A percentile compares a stretch with the other conserved stretches of the same genome.
Conservation (phyloP, 805 yeast species). For the Starmerella gropengiesseri region DNA sequence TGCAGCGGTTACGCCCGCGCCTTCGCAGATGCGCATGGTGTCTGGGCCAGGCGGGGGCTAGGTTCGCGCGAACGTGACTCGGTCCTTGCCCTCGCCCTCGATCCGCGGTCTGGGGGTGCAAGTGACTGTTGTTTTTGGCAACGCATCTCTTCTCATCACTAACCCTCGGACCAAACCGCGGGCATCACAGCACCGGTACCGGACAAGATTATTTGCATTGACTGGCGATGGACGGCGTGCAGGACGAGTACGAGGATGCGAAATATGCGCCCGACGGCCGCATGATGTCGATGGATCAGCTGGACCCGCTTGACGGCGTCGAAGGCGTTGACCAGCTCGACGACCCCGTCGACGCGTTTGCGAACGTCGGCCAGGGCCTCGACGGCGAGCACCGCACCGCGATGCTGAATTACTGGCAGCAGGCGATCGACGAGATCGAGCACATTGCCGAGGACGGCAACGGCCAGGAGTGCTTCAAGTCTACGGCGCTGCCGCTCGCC, state of each 20-base stretch:
- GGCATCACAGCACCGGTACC: too few species aligned
- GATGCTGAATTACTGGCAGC: conserved; percentile 98
- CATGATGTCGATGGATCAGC: conserved; percentile 4
- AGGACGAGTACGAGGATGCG: conserved; percentile 9
- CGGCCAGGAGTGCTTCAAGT: conserved; percentile 72
- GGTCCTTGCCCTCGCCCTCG: not conserved
- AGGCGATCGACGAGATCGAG: conserved; percentile 81
- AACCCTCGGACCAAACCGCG: too few species aligned
- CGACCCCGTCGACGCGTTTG: conserved; percentile 49
- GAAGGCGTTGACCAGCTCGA: conserved; percentile 16
- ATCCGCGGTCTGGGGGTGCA: not conserved
- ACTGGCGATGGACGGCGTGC: not conserved
- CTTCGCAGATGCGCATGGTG: too few species aligned
- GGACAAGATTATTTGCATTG: not conserved
- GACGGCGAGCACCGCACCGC: conserved; percentile 69
- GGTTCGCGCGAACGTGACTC: not conserved
- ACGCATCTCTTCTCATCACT: too few species aligned
- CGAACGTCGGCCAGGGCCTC: conserved; percentile 88
- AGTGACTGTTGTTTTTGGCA: too few species aligned
- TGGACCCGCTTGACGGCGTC: conserved; percentile 6
- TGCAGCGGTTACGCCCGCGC: too few species aligned
- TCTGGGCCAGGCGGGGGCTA: too few species aligned
- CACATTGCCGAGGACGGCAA: conserved; percentile 32
- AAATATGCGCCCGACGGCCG: conserved; percentile 5
- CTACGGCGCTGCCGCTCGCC: conserved; percentile 90